Evolutionary conservation across 176 grass and related monocot genomes (phyloP).

Genomic region (Pharus latifolius): DNA sequence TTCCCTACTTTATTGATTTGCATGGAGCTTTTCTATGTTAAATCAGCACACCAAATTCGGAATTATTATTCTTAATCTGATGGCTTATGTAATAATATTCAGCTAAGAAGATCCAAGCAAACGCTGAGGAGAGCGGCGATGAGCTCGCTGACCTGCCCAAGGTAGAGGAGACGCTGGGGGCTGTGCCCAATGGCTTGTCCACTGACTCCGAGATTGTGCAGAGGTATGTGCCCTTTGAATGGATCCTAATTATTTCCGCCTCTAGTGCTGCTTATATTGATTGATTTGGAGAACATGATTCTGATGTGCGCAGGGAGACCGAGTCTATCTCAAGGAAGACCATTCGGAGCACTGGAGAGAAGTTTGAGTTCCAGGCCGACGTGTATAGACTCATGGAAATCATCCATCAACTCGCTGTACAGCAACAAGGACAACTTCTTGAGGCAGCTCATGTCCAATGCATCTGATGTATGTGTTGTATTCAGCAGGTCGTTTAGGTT

Average conservation of each 20-base stretch:
- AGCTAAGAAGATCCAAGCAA: slow-evolving; percentile 80
- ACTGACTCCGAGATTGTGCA: slow-evolving; percentile 76
- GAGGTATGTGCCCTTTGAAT: slow-evolving; percentile 22
- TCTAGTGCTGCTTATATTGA: background rate
- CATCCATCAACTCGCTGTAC: slow-evolving; percentile 96
- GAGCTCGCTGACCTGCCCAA: slow-evolving; percentile 64
- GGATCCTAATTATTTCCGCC: background rate
- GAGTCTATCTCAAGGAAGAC: slow-evolving; percentile 92
- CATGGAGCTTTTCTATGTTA: background rate
- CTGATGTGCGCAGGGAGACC: slow-evolving; percentile 43
- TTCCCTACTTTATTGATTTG: background rate
- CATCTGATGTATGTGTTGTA: slow-evolving; percentile 58
- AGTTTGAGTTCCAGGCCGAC: slow-evolving; percentile 99
- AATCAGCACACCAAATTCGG: background rate
- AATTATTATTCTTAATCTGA: background rate
- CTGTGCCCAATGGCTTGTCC: slow-evolving; percentile 71
- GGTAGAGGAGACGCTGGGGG: slow-evolving; percentile 90
- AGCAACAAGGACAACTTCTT: slow-evolving; percentile 99
- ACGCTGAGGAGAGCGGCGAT: slow-evolving; percentile 80
- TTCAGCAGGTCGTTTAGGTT: background rate
- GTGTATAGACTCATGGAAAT: slow-evolving; percentile 99
- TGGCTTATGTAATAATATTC: slow-evolving; percentile 12
- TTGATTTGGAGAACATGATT: background rate
- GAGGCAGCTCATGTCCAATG: slow-evolving; percentile 97
- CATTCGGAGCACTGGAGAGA: slow-evolving; percentile 67